phyloP scores from a whole-genome alignment of 2,329 filamentous ascomycete species.

The Pseudopithomyces chartarum region DNA sequence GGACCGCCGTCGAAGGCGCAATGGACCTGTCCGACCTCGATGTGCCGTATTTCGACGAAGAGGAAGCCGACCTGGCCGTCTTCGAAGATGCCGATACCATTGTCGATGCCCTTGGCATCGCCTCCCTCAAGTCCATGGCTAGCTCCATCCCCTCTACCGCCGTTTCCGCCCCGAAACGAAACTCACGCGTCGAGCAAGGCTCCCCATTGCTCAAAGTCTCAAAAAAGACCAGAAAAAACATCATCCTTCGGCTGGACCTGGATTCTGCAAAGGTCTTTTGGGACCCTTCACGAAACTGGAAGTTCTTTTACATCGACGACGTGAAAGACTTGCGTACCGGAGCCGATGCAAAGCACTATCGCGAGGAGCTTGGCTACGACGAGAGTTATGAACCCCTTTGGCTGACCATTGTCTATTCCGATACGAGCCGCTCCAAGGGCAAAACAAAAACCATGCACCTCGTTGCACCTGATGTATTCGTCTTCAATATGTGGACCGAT shows the following conservation, averaged over 20 bases:
- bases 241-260: constrained; percentile 78
- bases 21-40: constrained; percentile 57
- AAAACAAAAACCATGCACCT: constrained; percentile 82
- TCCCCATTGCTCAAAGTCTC: constrained; percentile 82
- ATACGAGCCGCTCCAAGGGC: constrained; percentile 77
- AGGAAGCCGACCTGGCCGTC: constrained; percentile 51
- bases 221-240: constrained; percentile 75
- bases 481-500: constrained; percentile 78
- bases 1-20: constrained; percentile 62
- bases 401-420: constrained; percentile 88
- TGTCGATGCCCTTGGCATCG: constrained; percentile 49
- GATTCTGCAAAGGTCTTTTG: constrained; percentile 86
- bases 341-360: constrained; percentile 84
- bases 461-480: constrained; percentile 74
- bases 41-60: constrained; percentile 60
- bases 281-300: constrained; percentile 78
- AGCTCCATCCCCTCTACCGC: constrained; percentile 49
- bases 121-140: constrained; percentile 32
- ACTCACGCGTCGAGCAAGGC: constrained; percentile 76
- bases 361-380: constrained; percentile 77
- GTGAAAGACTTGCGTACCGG: constrained; percentile 88
- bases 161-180: constrained; percentile 72
- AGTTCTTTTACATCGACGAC: constrained; percentile 92
- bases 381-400: constrained; percentile 72
- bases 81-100: constrained; percentile 47